Evolutionary conservation across 352 stramenopile genomes (phyloP).

Genomic region (Globisporangium nagaii): DNA sequence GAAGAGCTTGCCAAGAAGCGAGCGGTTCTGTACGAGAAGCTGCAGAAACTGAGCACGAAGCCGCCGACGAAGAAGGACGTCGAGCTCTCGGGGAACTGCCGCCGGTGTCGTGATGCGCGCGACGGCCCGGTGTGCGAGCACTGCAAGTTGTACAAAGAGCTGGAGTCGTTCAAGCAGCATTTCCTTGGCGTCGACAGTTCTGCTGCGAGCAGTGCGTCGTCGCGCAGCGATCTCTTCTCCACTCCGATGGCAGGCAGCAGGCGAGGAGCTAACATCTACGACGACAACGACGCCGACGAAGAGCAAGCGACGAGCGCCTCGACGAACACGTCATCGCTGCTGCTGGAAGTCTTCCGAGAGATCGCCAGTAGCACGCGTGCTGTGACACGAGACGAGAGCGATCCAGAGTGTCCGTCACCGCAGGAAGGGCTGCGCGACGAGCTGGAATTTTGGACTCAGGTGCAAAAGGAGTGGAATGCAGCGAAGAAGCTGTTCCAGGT

Average conservation of each 20-base stretch:
- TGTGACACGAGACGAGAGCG: background rate
- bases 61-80: constrained; percentile 39
- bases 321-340: constrained; percentile 20
- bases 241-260: background rate
- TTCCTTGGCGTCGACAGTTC: constrained; percentile 42
- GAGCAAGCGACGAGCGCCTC: background rate
- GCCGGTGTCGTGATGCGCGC: constrained; percentile 48
- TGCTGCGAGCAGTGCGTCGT: constrained; percentile 5
- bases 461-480: constrained; percentile 46
- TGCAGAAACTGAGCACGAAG: constrained; percentile 32
- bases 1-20: constrained; percentile 32
- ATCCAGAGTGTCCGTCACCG: background rate
- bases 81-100: constrained; percentile 61
- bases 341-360: constrained; percentile 65
- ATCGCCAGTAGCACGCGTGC: constrained; percentile 24
- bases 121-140: constrained; percentile 56
- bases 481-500: constrained; percentile 64
- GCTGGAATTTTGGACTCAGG: constrained; percentile 34
- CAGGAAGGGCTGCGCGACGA: constrained; percentile 34
- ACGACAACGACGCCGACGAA: constrained; percentile 12
- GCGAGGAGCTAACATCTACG: background rate
- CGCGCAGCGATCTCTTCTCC: background rate
- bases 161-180: constrained; percentile 51
- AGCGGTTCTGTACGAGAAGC: constrained; percentile 19
- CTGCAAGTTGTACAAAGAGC: constrained; percentile 60